Evolutionary conservation across 2,329 filamentous ascomycete genomes (phyloP), one percentile per base, ranked within the genome.

Genomic region (Albifimbria verrucaria): DNA sequence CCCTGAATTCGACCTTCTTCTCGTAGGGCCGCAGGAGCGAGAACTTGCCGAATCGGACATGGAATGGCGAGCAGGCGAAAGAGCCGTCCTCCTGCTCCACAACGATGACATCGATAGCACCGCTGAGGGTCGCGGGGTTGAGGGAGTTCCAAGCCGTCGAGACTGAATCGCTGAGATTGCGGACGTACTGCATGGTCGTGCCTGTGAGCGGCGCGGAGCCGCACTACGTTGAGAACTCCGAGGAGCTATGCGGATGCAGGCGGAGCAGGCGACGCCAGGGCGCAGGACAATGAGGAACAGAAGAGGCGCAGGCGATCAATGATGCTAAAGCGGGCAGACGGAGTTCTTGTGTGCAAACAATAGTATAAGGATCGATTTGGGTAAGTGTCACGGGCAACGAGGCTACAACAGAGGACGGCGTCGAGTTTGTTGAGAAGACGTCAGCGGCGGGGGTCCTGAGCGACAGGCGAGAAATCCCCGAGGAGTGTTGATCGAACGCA

Each of bases 61-160:
- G 94, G 73, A 99, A 99, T 48, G 94, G 94, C 24, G 93, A 97
- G 75, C 94, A 99, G 59, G 88, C 86, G 53, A 97, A 81, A 41
- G 77, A 79, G 76, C 90, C 94, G 80, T 99, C 94, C 68, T 93
- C 90, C 62, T 95, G 92, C 73, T 99, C 92, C 54, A 99, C 92
- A 52, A 99, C 93, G 62, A 99, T 96, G 62, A 97, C 93, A 80
- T 99, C 94, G 75, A 99, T 97, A 67, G 94, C 94, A 67, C 94
- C 94, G 75, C 91, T 96, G 53, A 99, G 83, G 12, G 94, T 99
- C 44, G 94, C 92, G 49, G 94, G 94, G 72, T 99, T 99, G 80
- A 99, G 96, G 23, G 92, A 97, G 74, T 99, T 99, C 94, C 94
- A 99, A 72, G 94, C 93, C 76, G 94, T 97, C 63, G 92, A 96